Percentiles rank a stretch among this genome's conserved stretches.
Evolutionary conservation across 345 rosid genomes (phyloP).

Genomic region (Brassica nigra): DNA sequence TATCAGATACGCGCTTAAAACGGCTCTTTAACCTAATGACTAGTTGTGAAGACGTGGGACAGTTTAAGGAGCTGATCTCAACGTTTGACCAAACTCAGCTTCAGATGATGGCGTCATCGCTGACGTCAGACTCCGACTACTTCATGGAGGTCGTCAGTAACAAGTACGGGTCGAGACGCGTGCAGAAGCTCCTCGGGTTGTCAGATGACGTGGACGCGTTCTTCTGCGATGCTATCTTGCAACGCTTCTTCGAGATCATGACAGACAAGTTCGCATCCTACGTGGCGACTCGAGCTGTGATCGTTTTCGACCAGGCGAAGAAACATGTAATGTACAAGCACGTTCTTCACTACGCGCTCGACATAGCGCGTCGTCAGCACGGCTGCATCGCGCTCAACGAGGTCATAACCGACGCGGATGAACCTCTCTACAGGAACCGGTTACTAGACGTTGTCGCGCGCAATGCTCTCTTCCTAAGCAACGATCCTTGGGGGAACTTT

Average conservation of each 20-base stretch:
- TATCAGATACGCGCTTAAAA: background rate
- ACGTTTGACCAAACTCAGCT: background rate
- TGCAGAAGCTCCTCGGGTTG: slow-evolving; percentile 19
- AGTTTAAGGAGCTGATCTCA: background rate
- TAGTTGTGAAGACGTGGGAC: background rate
- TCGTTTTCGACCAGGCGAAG: background rate
- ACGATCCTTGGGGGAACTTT: background rate
- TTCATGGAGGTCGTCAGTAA: background rate
- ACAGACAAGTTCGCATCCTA: background rate
- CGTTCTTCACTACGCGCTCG: background rate
- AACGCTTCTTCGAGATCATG: background rate
- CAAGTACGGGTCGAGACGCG: slow-evolving; percentile 15
- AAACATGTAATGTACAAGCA: background rate
- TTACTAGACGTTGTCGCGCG: background rate
- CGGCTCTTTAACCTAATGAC: slow-evolving; percentile 13
- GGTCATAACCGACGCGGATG: background rate
- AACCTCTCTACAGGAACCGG: background rate
- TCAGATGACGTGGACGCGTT: slow-evolving; percentile 4
- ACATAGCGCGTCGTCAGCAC: background rate
- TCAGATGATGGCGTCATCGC: background rate
- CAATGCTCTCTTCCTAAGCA: background rate
- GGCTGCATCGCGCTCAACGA: background rate
- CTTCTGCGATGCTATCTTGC: background rate
- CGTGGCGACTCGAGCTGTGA: background rate
- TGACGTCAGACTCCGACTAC: slow-evolving; percentile 19